A percentile compares a stretch with the other conserved stretches of the same genome.
Evolutionary conservation across 176 grass and related monocot species (phyloP).

Genomic region (Tuctoria greenei): DNA sequence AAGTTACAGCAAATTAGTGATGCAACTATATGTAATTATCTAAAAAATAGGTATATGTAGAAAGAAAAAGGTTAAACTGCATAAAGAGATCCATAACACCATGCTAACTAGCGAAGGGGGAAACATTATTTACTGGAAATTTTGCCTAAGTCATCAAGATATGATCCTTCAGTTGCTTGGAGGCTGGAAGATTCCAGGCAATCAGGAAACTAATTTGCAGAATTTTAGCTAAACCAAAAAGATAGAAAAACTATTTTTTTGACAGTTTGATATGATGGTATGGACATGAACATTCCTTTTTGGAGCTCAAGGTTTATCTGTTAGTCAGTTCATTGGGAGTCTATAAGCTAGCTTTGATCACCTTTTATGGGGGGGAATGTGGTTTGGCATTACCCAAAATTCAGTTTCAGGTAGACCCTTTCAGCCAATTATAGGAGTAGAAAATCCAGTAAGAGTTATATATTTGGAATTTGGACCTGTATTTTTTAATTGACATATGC

Average conservation of each 20-base stretch:
- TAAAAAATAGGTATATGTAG: too few species aligned
- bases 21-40: neutral
- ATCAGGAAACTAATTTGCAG: neutral
- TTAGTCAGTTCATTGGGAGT: neutral
- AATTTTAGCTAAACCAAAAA: neutral
- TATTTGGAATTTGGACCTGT: neutral
- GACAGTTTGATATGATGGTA: neutral
- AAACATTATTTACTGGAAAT: neutral
- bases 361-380: neutral
- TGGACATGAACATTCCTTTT: neutral
- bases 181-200: neutral
- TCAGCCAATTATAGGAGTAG: neutral
- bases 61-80: neutral
- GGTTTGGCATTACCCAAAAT: neutral
- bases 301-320: neutral
- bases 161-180: neutral
- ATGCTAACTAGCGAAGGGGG: neutral
- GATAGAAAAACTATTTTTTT: neutral
- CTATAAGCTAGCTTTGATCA: neutral
- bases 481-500: neutral
- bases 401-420: neutral
- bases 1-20: slow-evolving; percentile 16
- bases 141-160: neutral
- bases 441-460: neutral
- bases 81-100: slow-evolving; percentile 1